Evolutionary conservation across 2,329 filamentous ascomycete genomes (phyloP).

Genomic region (Truncatella angustata): DNA sequence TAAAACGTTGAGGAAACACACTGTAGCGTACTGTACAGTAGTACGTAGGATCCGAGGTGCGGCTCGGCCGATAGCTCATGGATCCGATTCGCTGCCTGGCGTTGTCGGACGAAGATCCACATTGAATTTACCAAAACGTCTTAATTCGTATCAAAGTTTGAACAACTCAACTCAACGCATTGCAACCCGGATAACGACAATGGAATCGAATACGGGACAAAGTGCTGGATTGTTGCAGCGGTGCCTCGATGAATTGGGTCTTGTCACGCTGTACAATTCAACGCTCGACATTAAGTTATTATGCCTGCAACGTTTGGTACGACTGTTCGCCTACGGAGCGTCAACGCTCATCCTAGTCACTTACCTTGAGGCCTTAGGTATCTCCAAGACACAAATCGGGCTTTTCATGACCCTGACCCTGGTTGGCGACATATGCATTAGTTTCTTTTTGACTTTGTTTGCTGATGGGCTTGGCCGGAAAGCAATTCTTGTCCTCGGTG

Average conservation of each 20-base stretch:
- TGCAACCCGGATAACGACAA: too few species aligned
- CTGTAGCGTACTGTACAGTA: too few species aligned
- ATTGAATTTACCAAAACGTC: neutral
- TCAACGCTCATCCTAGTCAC: conserved; percentile 57
- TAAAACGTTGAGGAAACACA: too few species aligned
- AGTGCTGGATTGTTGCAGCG: neutral
- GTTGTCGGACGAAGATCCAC: neutral
- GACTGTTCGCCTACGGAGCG: conserved; percentile 62
- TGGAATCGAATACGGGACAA: neutral
- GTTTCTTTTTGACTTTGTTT: conserved; percentile 56
- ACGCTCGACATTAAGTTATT: conserved; percentile 54
- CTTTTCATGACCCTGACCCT: conserved; percentile 67
- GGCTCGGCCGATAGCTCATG: neutral
- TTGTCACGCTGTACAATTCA: conserved; percentile 40
- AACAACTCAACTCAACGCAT: too few species aligned
- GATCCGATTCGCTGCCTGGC: neutral
- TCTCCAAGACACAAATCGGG: conserved; percentile 52
- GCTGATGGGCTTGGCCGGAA: conserved; percentile 57
- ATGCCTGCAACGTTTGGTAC: conserved; percentile 56
- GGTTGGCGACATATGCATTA: conserved; percentile 57
- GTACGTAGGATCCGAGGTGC: neutral
- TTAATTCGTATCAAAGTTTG: too few species aligned
- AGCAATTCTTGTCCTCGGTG: conserved; percentile 51
- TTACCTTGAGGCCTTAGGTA: conserved; percentile 49
- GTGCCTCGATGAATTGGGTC: conserved; percentile 38